Base-by-base conservation (phyloP, 1,284 basidiomycete species). In the Trichosporon sp. region DNA sequence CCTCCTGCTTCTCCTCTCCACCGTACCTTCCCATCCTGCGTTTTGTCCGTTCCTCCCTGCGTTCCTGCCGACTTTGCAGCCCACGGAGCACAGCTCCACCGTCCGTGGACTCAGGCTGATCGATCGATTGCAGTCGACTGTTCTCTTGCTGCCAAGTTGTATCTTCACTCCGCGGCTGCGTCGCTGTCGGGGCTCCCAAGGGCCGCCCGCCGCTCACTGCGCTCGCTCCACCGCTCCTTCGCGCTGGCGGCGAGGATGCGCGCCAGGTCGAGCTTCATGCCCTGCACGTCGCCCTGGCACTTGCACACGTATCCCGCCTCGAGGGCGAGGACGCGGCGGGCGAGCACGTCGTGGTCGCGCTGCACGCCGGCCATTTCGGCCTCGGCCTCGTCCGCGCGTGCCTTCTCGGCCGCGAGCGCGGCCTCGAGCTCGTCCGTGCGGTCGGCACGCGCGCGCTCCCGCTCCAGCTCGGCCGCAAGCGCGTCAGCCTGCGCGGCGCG, bases 281-380 rank as follows among this genome's bases (percentile, higher is more conserved):
- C 56, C 3, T 12, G 15, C 18, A 60, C 56, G 2, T 60, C 56
- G 18, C 56, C 56, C 27, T 60, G 56, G 27, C 56, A 60, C 31
- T 60, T 60, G 56, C 56, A 60, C 12, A 60, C 56, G 18, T 60
- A 60, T 13, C 56, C 56, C 12, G 56, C 56, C 31, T 60, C 56
- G 56, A 60, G 56, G 8, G 15, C 32, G 11, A 60, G 56, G 18
- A 60, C 56, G 13, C 56, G 29, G 15, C 56, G 56, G 5, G 56
- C 29, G 29, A 60, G 56, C 13, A 60, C 29, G 56, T 60, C 56
- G 29, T 60, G 56, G 13, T 60, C 56, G 27, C 27, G 27, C 13
- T 31, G 15, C 27, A 60, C 15, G 15, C 29, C 18, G 18, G 56
- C 29, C 56, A 31, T 31, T 8, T 60, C 56, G 56, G 29, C 13